Evolutionary conservation across 164 flowering plant species (phyloP), one percentile per base, ranked within the genome.

Genomic region (Magnolia kwangsiensis): DNA sequence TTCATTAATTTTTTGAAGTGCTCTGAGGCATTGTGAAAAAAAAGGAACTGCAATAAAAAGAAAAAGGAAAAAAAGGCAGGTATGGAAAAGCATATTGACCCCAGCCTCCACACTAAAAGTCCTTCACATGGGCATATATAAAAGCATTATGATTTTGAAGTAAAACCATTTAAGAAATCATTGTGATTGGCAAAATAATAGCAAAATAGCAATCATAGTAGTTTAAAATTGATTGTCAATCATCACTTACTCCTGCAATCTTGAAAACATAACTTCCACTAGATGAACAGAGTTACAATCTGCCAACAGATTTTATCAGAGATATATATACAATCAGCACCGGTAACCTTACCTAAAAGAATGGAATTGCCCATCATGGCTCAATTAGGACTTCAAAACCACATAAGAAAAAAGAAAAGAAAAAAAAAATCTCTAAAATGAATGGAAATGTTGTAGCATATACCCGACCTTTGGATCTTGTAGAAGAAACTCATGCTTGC

Each of bases 401-500:
- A 31, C 37, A 31, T 31, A 31, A 31, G 37, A 55, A 55, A 16
- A 55, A 13, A 51, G 13, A 51, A 7, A 51, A 13, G 13, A 51
- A 8, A 51, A 13, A 13, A 55, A 55, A 55, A 55, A 55, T 8
- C 59, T 55, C 8, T 2, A 55, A 55, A 55, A 55, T 9, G 59
- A 55, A 55, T 55, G 16, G 31, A 31, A 65, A 55, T 63, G 50
- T 50, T 23, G 16, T 6, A 72, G 14, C 11, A 85, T 92, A 16
- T 88, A 96, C 99, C 77, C 91, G 96, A 74, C 81, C 87, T 81
- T 85, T 75, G 74, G 64, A 49, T 80, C 85, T 86, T 74, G 91
- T 88, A 80, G 89, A 87, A 78, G 97, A 92, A 77, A 91, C 73
- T 75, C 93, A 87, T 67, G 99, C 89, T 84, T 96, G 98, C 68